phyloP scores from a whole-genome alignment of 176 grass and related monocot species.

The Typha latifolia region DNA sequence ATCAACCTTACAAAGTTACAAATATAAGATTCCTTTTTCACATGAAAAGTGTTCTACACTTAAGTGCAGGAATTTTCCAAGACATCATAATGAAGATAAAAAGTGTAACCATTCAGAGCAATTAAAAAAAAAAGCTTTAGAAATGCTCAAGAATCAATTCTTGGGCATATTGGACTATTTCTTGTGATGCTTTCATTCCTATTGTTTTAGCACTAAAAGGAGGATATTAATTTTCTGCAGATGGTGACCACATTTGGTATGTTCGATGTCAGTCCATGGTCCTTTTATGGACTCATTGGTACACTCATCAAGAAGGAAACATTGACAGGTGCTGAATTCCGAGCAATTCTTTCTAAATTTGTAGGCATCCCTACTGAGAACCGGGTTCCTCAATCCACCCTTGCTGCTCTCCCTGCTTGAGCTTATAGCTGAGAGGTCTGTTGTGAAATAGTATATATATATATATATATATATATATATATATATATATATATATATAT shows the following conservation, averaged over 20 bases:
- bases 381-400: slow-evolving; percentile 49
- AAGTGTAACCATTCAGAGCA: too few species aligned
- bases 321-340: slow-evolving; percentile 66
- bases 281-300: slow-evolving; percentile 69
- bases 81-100: background rate
- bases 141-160: too few species aligned
- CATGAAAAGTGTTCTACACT: background rate
- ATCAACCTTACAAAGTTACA: too few species aligned
- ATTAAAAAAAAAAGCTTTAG: too few species aligned
- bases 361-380: slow-evolving; percentile 88
- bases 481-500: too few species aligned
- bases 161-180: background rate
- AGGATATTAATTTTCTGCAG: slow-evolving; percentile 27
- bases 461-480: too few species aligned
- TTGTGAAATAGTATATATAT: too few species aligned
- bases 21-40: too few species aligned
- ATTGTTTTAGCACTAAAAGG: slow-evolving; percentile 11
- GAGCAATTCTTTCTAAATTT: slow-evolving; percentile 84
- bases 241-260: slow-evolving; percentile 95
- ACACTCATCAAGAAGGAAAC: slow-evolving; percentile 95
- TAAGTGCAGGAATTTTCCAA: background rate
- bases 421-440: background rate
- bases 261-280: slow-evolving; percentile 94
- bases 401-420: too few species aligned
- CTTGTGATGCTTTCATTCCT: background rate